These are phyloP conservation scores for Oryza punctata DNA, from an alignment of 176 grass and related monocot species.

Conservation along the genomic window DNA sequence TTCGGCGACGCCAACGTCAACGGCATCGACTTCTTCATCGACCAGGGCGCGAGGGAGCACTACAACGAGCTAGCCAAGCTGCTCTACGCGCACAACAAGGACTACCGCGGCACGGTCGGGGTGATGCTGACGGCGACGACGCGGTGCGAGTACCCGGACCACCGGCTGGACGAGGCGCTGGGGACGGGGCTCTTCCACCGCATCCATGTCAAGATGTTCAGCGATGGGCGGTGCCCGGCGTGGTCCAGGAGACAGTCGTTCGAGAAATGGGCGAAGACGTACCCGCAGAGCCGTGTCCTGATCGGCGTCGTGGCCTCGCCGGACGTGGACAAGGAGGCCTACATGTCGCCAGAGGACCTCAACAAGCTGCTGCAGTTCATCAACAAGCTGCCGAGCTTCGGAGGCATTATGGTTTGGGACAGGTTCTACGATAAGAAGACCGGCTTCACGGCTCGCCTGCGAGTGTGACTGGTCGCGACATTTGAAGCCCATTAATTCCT, in stretches of 20 bases:
- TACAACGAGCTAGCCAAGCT: slow-evolving; percentile 25
- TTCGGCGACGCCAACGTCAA: slow-evolving; percentile 27
- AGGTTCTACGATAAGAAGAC: slow-evolving; percentile 29
- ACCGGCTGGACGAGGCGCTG: slow-evolving; percentile 27
- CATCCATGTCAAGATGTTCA: slow-evolving; percentile 44
- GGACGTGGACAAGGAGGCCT: not conserved
- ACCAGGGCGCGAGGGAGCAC: not conserved
- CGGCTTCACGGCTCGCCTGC: not conserved
- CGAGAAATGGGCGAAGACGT: slow-evolving; percentile 9
- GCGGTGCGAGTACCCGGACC: slow-evolving; percentile 53
- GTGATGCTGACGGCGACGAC: slow-evolving; percentile 52
- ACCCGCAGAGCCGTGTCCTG: not conserved
- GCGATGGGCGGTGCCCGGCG: not conserved
- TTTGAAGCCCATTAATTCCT: no score
- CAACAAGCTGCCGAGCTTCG: not conserved
- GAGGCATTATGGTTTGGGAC: slow-evolving; percentile 23
- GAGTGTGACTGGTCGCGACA: no score
- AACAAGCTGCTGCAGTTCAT: not conserved
- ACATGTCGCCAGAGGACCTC: not conserved
- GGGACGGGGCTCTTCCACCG: slow-evolving; percentile 58
- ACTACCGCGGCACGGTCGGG: not conserved
- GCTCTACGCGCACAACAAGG: not conserved
- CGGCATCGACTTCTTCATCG: slow-evolving; percentile 34
- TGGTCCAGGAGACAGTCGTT: not conserved
- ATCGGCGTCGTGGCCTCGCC: slow-evolving; percentile 29